Evolutionary conservation across 2,329 filamentous ascomycete species (phyloP).

Genomic region (Clonostachys chloroleuca): DNA sequence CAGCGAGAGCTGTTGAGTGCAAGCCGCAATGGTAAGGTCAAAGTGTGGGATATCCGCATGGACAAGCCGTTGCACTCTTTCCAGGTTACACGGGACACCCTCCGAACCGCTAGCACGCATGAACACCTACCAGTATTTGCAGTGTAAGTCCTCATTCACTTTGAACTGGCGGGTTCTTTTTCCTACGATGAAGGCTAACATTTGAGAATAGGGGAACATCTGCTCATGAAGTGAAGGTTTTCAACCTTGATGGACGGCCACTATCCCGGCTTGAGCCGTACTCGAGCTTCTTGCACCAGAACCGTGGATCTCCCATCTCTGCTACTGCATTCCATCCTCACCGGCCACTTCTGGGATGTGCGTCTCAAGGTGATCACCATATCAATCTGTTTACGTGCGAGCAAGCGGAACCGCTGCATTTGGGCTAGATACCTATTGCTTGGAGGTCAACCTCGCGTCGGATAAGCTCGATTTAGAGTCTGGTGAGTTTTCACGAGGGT

Average conservation of each 20-base stretch:
- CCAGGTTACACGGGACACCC: constrained; percentile 68
- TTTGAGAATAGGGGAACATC: constrained; percentile 68
- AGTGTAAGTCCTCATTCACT: constrained; percentile 57
- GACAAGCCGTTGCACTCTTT: constrained; percentile 72
- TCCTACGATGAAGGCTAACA: constrained; percentile 14
- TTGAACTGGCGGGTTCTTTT: constrained; percentile 1
- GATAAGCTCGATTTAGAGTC: too few species aligned
- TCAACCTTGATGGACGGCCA: constrained; percentile 78
- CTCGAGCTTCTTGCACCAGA: constrained; percentile 80
- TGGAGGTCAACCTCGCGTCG: too few species aligned
- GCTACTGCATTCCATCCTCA: constrained; percentile 95
- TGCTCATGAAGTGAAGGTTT: constrained; percentile 83
- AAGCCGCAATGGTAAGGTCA: constrained; percentile 88
- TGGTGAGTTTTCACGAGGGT: too few species aligned
- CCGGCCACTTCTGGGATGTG: constrained; percentile 83
- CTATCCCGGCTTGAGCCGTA: constrained; percentile 87
- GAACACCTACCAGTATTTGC: constrained; percentile 96
- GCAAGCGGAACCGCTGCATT: constrained; percentile 8
- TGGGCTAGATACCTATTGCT: too few species aligned
- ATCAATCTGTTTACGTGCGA: constrained; percentile 83
- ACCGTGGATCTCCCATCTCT: constrained; percentile 76
- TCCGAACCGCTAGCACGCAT: constrained; percentile 86
- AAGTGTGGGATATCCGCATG: constrained; percentile 93
- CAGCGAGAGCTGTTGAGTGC: constrained; percentile 87
- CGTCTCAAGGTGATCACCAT: constrained; percentile 81